Conservation (phyloP, 2,329 filamentous ascomycete species). For the Pyrenochaeta sp. region DNA sequence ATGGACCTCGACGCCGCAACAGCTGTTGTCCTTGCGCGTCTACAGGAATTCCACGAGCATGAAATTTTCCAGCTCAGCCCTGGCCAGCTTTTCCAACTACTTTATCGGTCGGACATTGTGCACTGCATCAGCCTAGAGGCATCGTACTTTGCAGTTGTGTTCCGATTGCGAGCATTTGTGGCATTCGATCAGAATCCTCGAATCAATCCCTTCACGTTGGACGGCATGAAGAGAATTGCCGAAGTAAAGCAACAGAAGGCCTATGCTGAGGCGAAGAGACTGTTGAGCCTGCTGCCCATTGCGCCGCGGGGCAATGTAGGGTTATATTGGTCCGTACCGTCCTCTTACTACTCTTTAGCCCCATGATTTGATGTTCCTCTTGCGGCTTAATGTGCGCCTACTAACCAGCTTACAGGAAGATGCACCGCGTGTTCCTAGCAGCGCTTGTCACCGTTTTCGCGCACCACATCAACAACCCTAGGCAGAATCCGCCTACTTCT, state of each 20-base stretch:
- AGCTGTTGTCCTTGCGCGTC: constrained; percentile 11
- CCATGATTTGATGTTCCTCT: not conserved
- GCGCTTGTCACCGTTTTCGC: constrained; percentile 33
- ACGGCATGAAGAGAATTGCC: constrained; percentile 22
- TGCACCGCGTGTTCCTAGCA: constrained; percentile 21
- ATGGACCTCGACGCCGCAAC: constrained; percentile 13
- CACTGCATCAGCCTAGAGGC: constrained; percentile 31
- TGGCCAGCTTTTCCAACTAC: constrained; percentile 27
- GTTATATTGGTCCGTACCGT: constrained; percentile 27
- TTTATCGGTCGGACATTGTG: constrained; percentile 36
- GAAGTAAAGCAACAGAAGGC: constrained; percentile 19
- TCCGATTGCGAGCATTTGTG: constrained; percentile 27
- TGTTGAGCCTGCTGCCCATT: constrained; percentile 27
- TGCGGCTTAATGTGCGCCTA: not conserved
- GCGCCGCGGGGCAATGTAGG: constrained; percentile 32
- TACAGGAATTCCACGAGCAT: constrained; percentile 26
- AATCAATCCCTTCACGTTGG: constrained; percentile 29
- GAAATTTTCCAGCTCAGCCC: constrained; percentile 30
- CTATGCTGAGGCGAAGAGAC: constrained; percentile 24
- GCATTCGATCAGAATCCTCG: constrained; percentile 20
- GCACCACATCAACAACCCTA: constrained; percentile 22
- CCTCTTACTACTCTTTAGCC: not conserved
- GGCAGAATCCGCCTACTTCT: constrained; percentile 6
- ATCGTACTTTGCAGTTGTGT: constrained; percentile 36
- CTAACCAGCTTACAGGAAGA: constrained; percentile 15